A percentile compares a stretch with the other conserved stretches of the same genome.
Evolutionary conservation across 1,284 basidiomycete species (phyloP).

Genomic region (Taiwanofungus camphoratus): DNA sequence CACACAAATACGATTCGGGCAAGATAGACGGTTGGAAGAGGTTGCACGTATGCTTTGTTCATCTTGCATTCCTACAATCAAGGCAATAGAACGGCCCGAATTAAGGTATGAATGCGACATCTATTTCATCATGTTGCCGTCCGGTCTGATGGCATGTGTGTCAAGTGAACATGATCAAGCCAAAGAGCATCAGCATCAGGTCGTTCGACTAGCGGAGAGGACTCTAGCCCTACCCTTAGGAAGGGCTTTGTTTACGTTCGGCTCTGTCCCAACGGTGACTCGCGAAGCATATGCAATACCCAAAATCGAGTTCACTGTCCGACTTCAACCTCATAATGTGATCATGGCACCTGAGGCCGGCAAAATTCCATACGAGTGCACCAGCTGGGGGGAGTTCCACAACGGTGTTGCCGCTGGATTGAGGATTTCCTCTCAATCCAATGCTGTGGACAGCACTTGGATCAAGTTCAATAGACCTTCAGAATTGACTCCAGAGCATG

Average conservation of each 20-base stretch:
- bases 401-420: conserved; percentile 93
- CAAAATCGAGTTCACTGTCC: conserved; percentile 74
- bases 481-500: conserved; percentile 86
- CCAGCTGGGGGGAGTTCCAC: conserved; percentile 95
- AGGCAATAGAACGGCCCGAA: conserved; percentile 65
- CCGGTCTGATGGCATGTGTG: conserved; percentile 2
- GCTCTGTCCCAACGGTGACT: conserved; percentile 63
- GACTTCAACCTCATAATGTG: conserved; percentile 65
- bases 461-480: conserved; percentile 89
- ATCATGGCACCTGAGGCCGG: conserved; percentile 58
- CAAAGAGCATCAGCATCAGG: conserved; percentile 77
- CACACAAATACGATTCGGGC: conserved; percentile 78
- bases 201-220: conserved; percentile 74
- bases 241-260: conserved; percentile 84
- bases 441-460: conserved; percentile 84
- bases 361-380: conserved; percentile 63
- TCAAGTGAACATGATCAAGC: conserved; percentile 73
- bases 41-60: conserved; percentile 85
- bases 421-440: conserved; percentile 73
- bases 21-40: conserved; percentile 82
- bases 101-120: conserved; percentile 46
- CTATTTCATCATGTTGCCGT: background rate
- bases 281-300: conserved; percentile 77
- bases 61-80: conserved; percentile 60
- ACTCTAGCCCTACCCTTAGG: conserved; percentile 85